Percentiles rank a stretch among this genome's conserved stretches.
These are phyloP conservation scores for Trichoderma atrobrunneum DNA, from an alignment of 2,329 filamentous ascomycete species.

Conservation along the genomic window DNA sequence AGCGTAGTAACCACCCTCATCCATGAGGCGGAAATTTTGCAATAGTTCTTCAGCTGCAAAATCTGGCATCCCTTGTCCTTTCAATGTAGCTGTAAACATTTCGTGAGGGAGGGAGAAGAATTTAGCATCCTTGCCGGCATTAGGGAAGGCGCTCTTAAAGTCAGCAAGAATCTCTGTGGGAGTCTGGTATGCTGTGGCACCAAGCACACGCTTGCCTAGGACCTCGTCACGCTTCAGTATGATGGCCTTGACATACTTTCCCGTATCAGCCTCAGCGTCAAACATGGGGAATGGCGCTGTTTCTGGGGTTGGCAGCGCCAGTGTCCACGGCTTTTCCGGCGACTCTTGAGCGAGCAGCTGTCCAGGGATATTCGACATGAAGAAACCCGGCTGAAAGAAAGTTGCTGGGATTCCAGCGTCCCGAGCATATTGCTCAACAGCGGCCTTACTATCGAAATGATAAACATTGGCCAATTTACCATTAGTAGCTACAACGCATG, in stretches of 20 bases:
- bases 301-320: not conserved
- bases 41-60: not conserved
- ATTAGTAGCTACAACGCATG: not conserved
- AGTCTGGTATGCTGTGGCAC: not conserved
- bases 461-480: not conserved
- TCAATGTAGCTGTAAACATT: not conserved
- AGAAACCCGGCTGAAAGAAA: not conserved
- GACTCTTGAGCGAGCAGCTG: not conserved
- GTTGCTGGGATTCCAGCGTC: not conserved
- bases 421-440: not conserved
- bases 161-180: not conserved
- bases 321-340: not conserved
- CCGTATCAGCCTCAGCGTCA: not conserved
- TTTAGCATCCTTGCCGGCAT: not conserved
- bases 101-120: not conserved
- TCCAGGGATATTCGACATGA: not conserved
- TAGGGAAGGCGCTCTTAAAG: not conserved
- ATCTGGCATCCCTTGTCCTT: not conserved
- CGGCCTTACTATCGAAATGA: slow-evolving; percentile 1
- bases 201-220: not conserved
- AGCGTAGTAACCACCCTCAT: not conserved
- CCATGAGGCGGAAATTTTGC: not conserved
- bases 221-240: not conserved
- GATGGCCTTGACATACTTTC: not conserved
- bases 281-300: not conserved